Evolutionary conservation across 2,329 filamentous ascomycete genomes (phyloP), one percentile per base, ranked within the genome.

Genomic region (Pseudogymnoascus sp.): DNA sequence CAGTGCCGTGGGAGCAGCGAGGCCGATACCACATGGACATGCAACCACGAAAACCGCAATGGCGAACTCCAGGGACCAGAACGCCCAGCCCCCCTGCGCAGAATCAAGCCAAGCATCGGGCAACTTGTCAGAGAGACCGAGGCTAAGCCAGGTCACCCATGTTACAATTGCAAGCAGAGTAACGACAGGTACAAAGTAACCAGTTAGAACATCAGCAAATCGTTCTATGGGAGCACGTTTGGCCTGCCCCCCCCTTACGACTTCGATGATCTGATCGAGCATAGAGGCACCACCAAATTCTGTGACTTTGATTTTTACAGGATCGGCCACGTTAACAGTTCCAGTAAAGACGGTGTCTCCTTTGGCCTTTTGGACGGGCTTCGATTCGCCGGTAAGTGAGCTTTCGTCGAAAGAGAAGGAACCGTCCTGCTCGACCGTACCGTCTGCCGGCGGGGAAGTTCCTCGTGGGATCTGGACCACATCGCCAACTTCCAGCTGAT

Each of bases 371-470:
- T 65, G 74, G 63, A 74, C 76, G 61, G 72, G 80, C 70, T 67
- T 81, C 59, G 84, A 85, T 61, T 83, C 81, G 10, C 74, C 73
- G 6, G 84, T 87, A 64, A 87, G 73, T 29, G 83, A 85, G 61
- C 83, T 85, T 67, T 87, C 84, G 66, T 86, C 83, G 62, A 87
- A 86, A 59, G 78, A 19, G 19, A 19, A 80, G 58, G 82, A 84
- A 45, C 83, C 79, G 6, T 82, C 85, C 64, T 80, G 72, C 66
- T 83, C 76, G 66, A 95, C n/a, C 14, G 55, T 59, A 11, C 91
- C 91, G 70, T 96, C 92, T 2, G 87, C 89, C 0, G 92, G 89
- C 0, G 92, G 92, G 0, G 91, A 94, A 2, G 84, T 81, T 2
- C 92, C 92, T 64, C 91, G 84, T 1, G 84, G 84, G 1, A 96